Conservation (phyloP, 768 basidiomycete species). For the Lactarius akahatsu region DNA sequence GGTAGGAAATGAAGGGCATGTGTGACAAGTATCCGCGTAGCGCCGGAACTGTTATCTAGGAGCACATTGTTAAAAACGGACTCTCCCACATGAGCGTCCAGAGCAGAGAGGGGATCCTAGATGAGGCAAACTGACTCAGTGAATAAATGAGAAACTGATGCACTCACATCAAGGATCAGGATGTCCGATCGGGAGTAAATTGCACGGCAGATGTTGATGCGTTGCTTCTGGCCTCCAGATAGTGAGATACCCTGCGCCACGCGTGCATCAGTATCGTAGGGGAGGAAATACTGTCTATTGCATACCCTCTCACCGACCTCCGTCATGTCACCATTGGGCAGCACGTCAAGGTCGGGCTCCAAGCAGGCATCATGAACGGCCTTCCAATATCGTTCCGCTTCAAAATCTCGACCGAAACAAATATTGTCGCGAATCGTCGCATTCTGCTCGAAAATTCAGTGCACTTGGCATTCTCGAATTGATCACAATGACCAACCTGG, state of each 20-base stretch:
- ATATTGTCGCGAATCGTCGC: constrained; percentile 88
- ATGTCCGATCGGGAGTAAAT: constrained; percentile 87
- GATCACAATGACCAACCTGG: constrained; percentile 45
- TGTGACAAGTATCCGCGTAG: constrained; percentile 87
- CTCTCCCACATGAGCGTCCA: constrained; percentile 92
- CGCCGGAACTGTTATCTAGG: constrained; percentile 55
- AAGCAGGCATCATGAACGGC: constrained; percentile 76
- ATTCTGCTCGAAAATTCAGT: constrained; percentile 44
- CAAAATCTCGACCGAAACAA: constrained; percentile 81
- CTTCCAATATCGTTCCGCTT: constrained; percentile 79
- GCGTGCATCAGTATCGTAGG: background rate
- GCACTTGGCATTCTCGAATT: background rate
- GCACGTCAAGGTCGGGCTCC: constrained; percentile 74
- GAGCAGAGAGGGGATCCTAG: constrained; percentile 86
- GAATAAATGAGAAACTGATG: background rate
- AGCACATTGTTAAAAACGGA: constrained; percentile 84
- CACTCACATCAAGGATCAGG: constrained; percentile 72
- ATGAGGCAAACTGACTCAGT: background rate
- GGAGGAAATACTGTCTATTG: background rate
- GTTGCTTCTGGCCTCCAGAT: constrained; percentile 79
- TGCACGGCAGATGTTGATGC: constrained; percentile 81
- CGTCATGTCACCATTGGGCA: constrained; percentile 75
- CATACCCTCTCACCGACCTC: constrained; percentile 74
- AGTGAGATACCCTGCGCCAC: constrained; percentile 69
- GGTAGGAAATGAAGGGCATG: constrained; percentile 91